Percentiles rank a stretch among this genome's conserved stretches.
Evolutionary conservation across 345 rosid genomes (phyloP).

Genomic region (Citrus unshiu): DNA sequence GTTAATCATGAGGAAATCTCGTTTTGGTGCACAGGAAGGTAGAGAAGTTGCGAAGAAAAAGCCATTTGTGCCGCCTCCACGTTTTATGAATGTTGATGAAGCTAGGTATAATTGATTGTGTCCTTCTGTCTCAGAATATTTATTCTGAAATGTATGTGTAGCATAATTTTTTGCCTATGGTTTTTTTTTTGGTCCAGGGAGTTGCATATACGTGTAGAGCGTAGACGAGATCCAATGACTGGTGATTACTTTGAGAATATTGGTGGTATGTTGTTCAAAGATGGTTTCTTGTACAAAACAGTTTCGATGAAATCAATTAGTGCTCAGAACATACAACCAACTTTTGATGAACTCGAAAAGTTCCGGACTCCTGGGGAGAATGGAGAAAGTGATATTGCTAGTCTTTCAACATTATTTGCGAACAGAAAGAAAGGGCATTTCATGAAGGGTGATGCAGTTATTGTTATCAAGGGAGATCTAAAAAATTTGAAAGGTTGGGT

Average conservation of each 20-base stretch:
- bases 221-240: slow-evolving; percentile 75
- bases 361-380: slow-evolving; percentile 72
- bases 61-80: slow-evolving; percentile 93
- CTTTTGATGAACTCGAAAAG: slow-evolving; percentile 96
- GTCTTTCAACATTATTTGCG: slow-evolving; percentile 80
- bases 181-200: slow-evolving; percentile 44
- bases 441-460: slow-evolving; percentile 97
- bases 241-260: slow-evolving; percentile 92
- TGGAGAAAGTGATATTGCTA: slow-evolving; percentile 70
- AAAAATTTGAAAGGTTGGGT: slow-evolving; percentile 96
- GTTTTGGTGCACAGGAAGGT: slow-evolving; percentile 58
- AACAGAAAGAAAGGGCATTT: slow-evolving; percentile 97
- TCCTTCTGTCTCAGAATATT: background rate
- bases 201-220: slow-evolving; percentile 90
- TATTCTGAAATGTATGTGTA: background rate
- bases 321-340: slow-evolving; percentile 69
- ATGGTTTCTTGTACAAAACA: slow-evolving; percentile 80
- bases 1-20: background rate
- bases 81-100: slow-evolving; percentile 92
- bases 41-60: slow-evolving; percentile 85
- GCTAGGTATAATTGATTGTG: slow-evolving; percentile 59
- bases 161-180: slow-evolving; percentile 1
- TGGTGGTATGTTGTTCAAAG: slow-evolving; percentile 78
- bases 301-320: slow-evolving; percentile 88
- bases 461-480: slow-evolving; percentile 88